Conservation (phyloP, 2,329 filamentous ascomycete species). For the Hortaea werneckii region DNA sequence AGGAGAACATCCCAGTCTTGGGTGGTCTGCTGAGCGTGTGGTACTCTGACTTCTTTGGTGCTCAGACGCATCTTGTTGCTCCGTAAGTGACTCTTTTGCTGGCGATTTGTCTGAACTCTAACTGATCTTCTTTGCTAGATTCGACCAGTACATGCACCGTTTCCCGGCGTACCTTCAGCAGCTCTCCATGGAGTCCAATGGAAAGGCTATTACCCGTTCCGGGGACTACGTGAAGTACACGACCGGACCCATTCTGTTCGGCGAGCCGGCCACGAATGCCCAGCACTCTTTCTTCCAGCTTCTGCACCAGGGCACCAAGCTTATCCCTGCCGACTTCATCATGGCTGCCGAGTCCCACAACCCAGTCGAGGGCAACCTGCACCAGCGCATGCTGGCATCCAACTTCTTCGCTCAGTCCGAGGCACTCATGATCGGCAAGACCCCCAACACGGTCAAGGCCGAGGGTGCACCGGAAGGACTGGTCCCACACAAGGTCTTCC, state of each 20-base stretch:
- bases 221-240: conserved; percentile 92
- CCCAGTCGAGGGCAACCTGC: conserved; percentile 79
- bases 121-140: conserved; percentile 40
- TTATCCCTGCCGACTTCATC: conserved; percentile 97
- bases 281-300: conserved; percentile 99
- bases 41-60: conserved; percentile 98
- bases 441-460: conserved; percentile 64
- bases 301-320: conserved; percentile 96
- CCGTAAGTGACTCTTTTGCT: conserved; percentile 51
- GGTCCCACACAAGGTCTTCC: conserved; percentile 97
- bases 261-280: conserved; percentile 96
- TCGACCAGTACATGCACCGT: conserved; percentile 97
- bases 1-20: conserved; percentile 89
- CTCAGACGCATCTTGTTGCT: conserved; percentile 93
- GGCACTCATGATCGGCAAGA: conserved; percentile 81
- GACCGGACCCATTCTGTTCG: conserved; percentile 89
- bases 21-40: conserved; percentile 91
- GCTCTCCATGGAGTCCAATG: conserved; percentile 98
- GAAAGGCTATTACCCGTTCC: conserved; percentile 87
- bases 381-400: conserved; percentile 91
- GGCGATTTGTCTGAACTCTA: background rate
- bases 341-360: conserved; percentile 94
- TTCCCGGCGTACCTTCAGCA: conserved; percentile 99
- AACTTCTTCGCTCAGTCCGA: conserved; percentile 88
- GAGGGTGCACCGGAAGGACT: conserved; percentile 66